Evolutionary conservation across 1,284 basidiomycete species (phyloP).

Genomic region (Agaricales sp.): DNA sequence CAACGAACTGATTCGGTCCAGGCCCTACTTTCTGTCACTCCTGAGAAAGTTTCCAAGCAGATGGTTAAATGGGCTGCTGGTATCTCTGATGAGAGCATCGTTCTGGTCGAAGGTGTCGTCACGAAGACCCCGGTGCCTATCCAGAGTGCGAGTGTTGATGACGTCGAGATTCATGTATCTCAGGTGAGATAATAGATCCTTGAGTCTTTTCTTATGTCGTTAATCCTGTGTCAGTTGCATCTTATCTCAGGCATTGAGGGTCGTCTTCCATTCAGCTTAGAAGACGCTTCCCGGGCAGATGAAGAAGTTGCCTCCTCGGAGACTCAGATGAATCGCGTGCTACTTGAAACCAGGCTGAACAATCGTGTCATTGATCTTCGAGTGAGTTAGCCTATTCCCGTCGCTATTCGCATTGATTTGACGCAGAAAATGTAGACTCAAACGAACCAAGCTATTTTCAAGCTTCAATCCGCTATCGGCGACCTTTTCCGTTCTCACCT

Average conservation of each 20-base stretch:
- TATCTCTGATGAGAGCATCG: conserved; percentile 83
- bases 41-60: conserved; percentile 87
- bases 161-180: conserved; percentile 82
- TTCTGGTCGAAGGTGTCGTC: conserved; percentile 80
- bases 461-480: conserved; percentile 81
- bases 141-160: conserved; percentile 83
- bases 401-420: conserved; percentile 2
- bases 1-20: conserved; percentile 89
- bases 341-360: conserved; percentile 90
- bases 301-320: conserved; percentile 62
- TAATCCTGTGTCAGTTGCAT: conserved; percentile 47
- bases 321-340: conserved; percentile 62
- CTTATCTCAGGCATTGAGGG: conserved; percentile 71
- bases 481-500: conserved; percentile 86
- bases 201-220: not conserved
- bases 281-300: conserved; percentile 87
- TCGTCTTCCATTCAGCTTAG: conserved; percentile 84
- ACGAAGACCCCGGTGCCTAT: conserved; percentile 81
- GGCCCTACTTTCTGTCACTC: conserved; percentile 70
- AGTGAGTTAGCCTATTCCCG: conserved; percentile 31
- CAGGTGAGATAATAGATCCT: conserved; percentile 40
- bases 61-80: conserved; percentile 92
- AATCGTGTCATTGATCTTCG: conserved; percentile 93
- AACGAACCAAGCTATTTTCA: conserved; percentile 96
- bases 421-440: conserved; percentile 53